Evolutionary conservation across 1,284 basidiomycete species (phyloP).

Genomic region (Exobasidium rhododendri): DNA sequence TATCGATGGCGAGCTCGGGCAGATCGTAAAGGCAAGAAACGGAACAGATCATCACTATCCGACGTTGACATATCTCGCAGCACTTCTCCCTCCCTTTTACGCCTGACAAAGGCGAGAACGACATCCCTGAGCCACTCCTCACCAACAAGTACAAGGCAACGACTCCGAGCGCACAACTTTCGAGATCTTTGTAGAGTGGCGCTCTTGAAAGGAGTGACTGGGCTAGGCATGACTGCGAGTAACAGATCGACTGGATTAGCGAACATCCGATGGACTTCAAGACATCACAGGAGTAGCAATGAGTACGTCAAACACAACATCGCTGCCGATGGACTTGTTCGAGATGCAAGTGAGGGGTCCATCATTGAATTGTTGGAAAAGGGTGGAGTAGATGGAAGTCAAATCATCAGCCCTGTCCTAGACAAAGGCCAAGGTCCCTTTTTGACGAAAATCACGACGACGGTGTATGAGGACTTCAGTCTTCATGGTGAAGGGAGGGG

Average conservation of each 20-base stretch:
- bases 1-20: background rate
- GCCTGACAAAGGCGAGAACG: background rate
- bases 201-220: background rate
- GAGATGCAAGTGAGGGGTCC: background rate
- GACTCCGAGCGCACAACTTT: conserved; percentile 4
- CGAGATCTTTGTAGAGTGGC: conserved; percentile 8
- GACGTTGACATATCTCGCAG: background rate
- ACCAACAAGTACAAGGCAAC: background rate
- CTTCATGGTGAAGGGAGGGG: too few relatives aligned
- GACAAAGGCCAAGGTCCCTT: background rate
- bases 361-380: conserved; percentile 6
- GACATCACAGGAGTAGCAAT: background rate
- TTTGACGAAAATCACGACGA: background rate
- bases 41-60: background rate
- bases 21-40: background rate
- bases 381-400: background rate
- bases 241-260: background rate
- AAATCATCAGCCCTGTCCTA: background rate
- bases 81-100: background rate
- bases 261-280: background rate
- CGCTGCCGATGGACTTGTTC: background rate
- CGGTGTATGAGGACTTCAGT: background rate
- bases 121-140: background rate
- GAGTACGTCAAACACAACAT: background rate
- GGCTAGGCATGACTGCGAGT: background rate